phyloP scores from a whole-genome alignment of 2,329 filamentous ascomycete species.

The Colletotrichum orbiculare region DNA sequence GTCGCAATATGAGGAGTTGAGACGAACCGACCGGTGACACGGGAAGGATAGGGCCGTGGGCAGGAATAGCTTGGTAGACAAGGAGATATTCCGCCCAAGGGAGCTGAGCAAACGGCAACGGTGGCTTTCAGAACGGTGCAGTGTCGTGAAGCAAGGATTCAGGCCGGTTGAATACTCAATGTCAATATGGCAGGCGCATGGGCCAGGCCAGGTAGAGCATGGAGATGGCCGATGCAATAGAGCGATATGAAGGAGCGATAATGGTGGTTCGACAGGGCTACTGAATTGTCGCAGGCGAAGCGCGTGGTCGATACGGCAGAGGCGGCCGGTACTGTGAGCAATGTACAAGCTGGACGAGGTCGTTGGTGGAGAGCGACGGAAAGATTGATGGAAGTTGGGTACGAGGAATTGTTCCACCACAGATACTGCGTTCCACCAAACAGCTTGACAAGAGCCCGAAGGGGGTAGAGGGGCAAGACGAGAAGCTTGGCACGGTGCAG shows the following conservation, averaged over 20 bases:
- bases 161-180: not conserved
- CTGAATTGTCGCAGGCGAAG: conserved; percentile 17
- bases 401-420: conserved; percentile 39
- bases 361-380: conserved; percentile 39
- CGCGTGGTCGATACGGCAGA: conserved; percentile 29
- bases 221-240: conserved; percentile 25
- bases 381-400: conserved; percentile 35
- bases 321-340: conserved; percentile 16
- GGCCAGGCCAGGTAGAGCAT: conserved; percentile 24
- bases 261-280: conserved; percentile 23
- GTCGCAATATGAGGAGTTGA: conserved; percentile 35
- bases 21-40: conserved; percentile 34
- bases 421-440: conserved; percentile 36
- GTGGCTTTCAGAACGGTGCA: conserved; percentile 17
- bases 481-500: conserved; percentile 36
- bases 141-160: conserved; percentile 15
- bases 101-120: conserved; percentile 20
- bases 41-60: conserved; percentile 30
- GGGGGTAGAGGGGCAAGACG: conserved; percentile 26
- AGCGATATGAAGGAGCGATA: conserved; percentile 31
- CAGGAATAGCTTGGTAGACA: conserved; percentile 21
- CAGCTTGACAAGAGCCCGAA: conserved; percentile 32
- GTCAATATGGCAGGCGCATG: conserved; percentile 8
- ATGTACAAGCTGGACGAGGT: conserved; percentile 28
- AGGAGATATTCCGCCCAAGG: conserved; percentile 30